Base-by-base conservation (phyloP, 495 filamentous ascomycete genomes). In the Hypoxylon lenormandii region DNA sequence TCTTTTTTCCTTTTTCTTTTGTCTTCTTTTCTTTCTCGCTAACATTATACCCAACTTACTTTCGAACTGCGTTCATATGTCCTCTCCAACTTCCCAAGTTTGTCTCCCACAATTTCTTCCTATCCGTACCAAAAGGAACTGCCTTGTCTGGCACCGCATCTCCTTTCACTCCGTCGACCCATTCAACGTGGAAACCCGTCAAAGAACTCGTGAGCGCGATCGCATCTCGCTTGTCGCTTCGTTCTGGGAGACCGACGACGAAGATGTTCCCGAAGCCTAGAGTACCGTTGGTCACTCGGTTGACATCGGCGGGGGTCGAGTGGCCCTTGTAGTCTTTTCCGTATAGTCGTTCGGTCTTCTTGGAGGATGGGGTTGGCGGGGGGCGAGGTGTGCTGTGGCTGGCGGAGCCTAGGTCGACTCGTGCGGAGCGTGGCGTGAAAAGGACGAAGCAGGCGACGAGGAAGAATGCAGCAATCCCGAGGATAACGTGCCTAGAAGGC, bases 201-300 rank as follows among this genome's bases (percentile, higher is more conserved):
- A 75, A 33, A 1, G 74, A 50, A 7, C 70, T 71, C 38, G 76
- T 69, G 8, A 82, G 67, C 28, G 72, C 68, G 16, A 82, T 59
- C n/a, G 72, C 73, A 72, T 82, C 80, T 38, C 78, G 72, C 28
- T 76, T 70, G 61, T 82, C 80, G 23, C 72, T 73, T 53, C 80
- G 75, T 61, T 79, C 77, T 15, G 77, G 73, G n/a, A 78, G 69
- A 21, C 70, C 72, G 13, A 80, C 45, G 38, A 76, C 73, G 23
- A 78, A 70, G 38, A 79, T 68, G 38, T 73, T 67, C 40, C 75
- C 75, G 60, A 79, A 79, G 23, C 75, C 75, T 0, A 77, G 69
- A 15, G 75, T 77, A 19, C 54, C 55, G 53, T 77, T 77, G 19
- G 57, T 22, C 26, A 67, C 63, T 2, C 55, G 62, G 26, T 60